Percentiles rank a stretch among this genome's conserved stretches.
These are phyloP conservation scores for Aspergillus thermomutatus DNA, from an alignment of 2,329 filamentous ascomycete genomes.

Conservation along the genomic window DNA sequence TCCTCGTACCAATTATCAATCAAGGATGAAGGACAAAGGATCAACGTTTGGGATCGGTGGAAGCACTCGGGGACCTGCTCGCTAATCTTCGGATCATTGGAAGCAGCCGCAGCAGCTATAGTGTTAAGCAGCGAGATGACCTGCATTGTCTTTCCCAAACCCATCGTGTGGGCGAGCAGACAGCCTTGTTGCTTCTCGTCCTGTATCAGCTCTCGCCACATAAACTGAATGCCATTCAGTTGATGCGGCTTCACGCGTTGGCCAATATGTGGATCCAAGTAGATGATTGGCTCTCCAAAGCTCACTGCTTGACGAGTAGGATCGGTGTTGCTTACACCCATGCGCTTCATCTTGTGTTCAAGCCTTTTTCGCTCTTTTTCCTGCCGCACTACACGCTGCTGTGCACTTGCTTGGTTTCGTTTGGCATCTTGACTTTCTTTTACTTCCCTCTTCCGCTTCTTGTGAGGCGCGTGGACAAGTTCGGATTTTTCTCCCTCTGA, in stretches of 20 bases:
- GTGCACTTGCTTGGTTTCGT: constrained; percentile 55
- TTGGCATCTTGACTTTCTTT: constrained; percentile 50
- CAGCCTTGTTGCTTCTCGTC: constrained; percentile 67
- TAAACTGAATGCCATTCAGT: constrained; percentile 74
- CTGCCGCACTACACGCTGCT: constrained; percentile 53
- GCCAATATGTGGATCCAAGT: constrained; percentile 63
- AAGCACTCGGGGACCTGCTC: constrained; percentile 68
- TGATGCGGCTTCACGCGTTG: constrained; percentile 73
- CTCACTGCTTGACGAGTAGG: constrained; percentile 47
- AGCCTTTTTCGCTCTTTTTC: constrained; percentile 46
- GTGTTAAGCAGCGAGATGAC: constrained; percentile 78
- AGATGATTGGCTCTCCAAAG: constrained; percentile 42
- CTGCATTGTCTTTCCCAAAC: constrained; percentile 89
- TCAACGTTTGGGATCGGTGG: constrained; percentile 60
- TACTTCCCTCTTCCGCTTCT: constrained; percentile 46
- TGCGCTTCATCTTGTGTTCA: constrained; percentile 27
- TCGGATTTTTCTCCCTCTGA: background rate
- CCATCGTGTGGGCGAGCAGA: constrained; percentile 85
- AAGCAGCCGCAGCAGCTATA: constrained; percentile 64
- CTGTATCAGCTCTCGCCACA: constrained; percentile 79
- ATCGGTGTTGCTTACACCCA: constrained; percentile 35
- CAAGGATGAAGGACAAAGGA: constrained; percentile 72
- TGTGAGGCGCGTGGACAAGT: constrained; percentile 35
- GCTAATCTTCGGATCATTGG: constrained; percentile 53
- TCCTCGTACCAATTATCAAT: constrained; percentile 84